Base-by-base conservation (phyloP, 2,329 filamentous ascomycete genomes). In the Fusarium bulbicola region DNA sequence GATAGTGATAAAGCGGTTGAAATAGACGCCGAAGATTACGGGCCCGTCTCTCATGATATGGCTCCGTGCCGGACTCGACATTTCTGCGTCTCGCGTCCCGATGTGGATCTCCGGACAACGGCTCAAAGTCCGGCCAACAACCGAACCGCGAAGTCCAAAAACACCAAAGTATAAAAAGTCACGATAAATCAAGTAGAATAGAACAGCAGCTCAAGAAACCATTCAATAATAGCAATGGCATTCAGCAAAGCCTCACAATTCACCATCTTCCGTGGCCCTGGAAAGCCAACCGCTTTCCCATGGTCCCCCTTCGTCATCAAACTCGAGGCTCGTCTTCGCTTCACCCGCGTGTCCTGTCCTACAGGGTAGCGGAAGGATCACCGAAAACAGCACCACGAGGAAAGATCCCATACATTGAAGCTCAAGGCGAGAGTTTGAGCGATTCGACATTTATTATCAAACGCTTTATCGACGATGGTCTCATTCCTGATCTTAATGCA, bases 261-360 rank as follows among this genome's bases (percentile, higher is more conserved):
- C 36, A 79, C 74, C 37, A 47, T 91, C 54, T 89, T 84, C 78
- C 86, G 89, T 45, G 89, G 88, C 52, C 86, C 83, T 65, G 80
- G 81, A 37, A 77, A 80, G 6, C 66, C 78, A 3, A 81, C 80
- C 10, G 73, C 46, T 2, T 80, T 90, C 74, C 83, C 85, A 57
- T 90, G 88, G 88, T 91, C 89, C 0, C 89, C 90, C 15, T 92
- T 90, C 72, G 88, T 90, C 59, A 87, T 81, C 49, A 92, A 92
- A 77, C 82, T 92, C 58, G 90, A 92, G 76, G 84, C 88, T 24
- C 88, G 89, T 20, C 83, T 92, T 11, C 89, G 90, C 20, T 85
- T 90, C 71, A 84, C 84, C 5, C 77, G 79, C 3, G 56, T 90
- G 6, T 43, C 79, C 2, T 90, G 6, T 43, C 79, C 2, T 92